These are phyloP conservation scores for California macrophylla DNA, from an alignment of 441 rosid genomes.

Conservation along the genomic window DNA sequence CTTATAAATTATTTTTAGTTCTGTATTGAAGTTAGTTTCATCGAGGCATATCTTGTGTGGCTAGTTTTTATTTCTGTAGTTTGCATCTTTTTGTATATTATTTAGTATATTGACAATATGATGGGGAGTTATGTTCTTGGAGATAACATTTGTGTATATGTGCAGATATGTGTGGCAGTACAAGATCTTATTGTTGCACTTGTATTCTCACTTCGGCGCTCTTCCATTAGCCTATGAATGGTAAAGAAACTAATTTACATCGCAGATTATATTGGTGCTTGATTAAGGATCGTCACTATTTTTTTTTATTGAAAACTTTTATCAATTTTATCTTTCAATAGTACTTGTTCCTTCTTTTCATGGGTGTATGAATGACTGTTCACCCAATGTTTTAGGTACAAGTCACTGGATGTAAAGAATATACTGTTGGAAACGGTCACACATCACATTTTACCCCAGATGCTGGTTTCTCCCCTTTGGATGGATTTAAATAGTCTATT, in stretches of 20 bases:
- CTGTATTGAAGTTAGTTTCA: not conserved
- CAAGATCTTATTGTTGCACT: conserved; percentile 79
- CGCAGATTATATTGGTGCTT: conserved; percentile 8
- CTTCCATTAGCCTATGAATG: conserved; percentile 70
- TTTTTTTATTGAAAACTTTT: not conserved
- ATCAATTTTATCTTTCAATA: not conserved
- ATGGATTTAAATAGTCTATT: conserved; percentile 54
- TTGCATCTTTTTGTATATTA: not conserved
- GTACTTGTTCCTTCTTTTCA: conserved; percentile 6
- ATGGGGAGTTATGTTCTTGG: not conserved
- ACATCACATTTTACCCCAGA: conserved; percentile 79
- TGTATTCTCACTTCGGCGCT: conserved; percentile 76
- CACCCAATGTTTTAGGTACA: conserved; percentile 50
- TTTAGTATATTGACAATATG: not conserved
- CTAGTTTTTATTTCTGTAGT: not conserved
- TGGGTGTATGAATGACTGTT: conserved; percentile 16
- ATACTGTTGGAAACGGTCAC: conserved; percentile 86
- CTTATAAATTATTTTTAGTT: not conserved
- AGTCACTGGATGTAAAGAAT: conserved; percentile 89
- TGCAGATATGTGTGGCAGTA: conserved; percentile 79
- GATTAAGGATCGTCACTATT: not conserved
- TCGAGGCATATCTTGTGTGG: not conserved
- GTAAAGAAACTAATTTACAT: conserved; percentile 29
- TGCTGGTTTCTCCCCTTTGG: conserved; percentile 84
- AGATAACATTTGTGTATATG: conserved; percentile 19